Base-by-base conservation (phyloP, 208 protist species). In the Blechomonas ayalai region DNA sequence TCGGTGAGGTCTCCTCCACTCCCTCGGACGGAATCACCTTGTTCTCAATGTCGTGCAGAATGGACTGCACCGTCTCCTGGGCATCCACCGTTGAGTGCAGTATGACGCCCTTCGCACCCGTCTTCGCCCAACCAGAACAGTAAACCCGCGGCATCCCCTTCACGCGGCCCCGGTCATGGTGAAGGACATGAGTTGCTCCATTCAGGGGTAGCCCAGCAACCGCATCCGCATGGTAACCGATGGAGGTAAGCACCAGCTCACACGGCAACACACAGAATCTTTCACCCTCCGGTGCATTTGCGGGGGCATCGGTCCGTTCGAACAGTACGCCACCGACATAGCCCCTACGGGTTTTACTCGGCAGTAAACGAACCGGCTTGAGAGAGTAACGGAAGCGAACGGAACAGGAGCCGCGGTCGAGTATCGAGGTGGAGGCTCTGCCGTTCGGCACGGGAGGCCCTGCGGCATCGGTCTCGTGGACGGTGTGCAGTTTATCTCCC, bases 101-200 rank as follows among this genome's bases (percentile, higher is more conserved):
- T 27, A 97, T 96, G 34, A 94, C 77, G 5, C 94, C 94, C 35
- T 71, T 79, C 15, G 92, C 77, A 7, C 94, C 94, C 22, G 78
- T 86, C 67, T 95, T 95, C 37, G 75, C 68, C 94, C 94, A 97
- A 9, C 94, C 94, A 18, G 72, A 56, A 57, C 73, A 88, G 67
- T 97, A 97, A 44, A 95, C 41, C 10, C 89, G 77, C 20, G 72
- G 67, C 26, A 72, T 39, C 10, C 80, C 85, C 23, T 45, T 52
- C 22, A 95, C 81, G 23, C 84, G 78, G 4, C 84, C 84, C 5
- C 49, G 33, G 20, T 48, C 50, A 63, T 94, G 64, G 12, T 70
- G 67, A 24, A 97, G 88, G 12, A 80, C 54, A 23, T 82, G 82
- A 16, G 52, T 45, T 10, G 15, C 15, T 19, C 73, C 22, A 62